A percentile compares a stretch with the other conserved stretches of the same genome.
Conservation (phyloP, 2,329 filamentous ascomycete species). For the Alternaria dauci region DNA sequence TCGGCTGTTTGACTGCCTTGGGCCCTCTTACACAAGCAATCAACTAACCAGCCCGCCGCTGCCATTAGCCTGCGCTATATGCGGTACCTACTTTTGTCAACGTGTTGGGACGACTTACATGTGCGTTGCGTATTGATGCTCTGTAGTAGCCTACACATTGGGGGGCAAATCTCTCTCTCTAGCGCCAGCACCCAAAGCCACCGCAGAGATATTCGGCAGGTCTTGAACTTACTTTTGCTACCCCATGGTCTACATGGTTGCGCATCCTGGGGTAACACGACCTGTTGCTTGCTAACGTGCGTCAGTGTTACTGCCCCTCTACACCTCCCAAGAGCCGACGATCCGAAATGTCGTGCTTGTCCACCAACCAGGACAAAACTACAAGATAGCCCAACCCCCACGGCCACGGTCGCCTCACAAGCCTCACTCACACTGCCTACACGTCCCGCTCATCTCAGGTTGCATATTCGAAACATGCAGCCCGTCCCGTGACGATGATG, state of each 20-base stretch:
- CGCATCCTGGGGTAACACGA: constrained; percentile 17
- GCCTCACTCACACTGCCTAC: neutral
- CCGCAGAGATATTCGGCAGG: constrained; percentile 2
- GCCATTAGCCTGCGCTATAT: constrained; percentile 27
- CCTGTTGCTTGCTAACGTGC: constrained; percentile 26
- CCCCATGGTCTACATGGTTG: neutral
- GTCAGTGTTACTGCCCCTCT: constrained; percentile 5
- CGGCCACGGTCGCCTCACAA: constrained; percentile 9
- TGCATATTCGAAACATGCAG: constrained; percentile 17
- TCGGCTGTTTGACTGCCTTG: constrained; percentile 41
- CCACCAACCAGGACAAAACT: constrained; percentile 1
- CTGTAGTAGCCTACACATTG: neutral
- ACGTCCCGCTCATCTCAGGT: constrained; percentile 5
- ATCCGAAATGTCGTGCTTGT: constrained; percentile 15
- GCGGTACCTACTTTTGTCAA: constrained; percentile 5
- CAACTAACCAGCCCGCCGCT: constrained; percentile 27
- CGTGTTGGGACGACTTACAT: neutral
- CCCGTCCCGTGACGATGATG: constrained; percentile 27
- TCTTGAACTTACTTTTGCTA: constrained; percentile 1
- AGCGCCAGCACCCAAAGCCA: neutral
- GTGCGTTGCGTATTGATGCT: neutral
- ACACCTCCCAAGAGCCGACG: constrained; percentile 6
- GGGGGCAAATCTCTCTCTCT: neutral
- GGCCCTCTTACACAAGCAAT: constrained; percentile 33
- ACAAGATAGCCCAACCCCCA: constrained; percentile 11